Conservation (phyloP, 2,329 filamentous ascomycete genomes). For the Epichloe uncinata region DNA sequence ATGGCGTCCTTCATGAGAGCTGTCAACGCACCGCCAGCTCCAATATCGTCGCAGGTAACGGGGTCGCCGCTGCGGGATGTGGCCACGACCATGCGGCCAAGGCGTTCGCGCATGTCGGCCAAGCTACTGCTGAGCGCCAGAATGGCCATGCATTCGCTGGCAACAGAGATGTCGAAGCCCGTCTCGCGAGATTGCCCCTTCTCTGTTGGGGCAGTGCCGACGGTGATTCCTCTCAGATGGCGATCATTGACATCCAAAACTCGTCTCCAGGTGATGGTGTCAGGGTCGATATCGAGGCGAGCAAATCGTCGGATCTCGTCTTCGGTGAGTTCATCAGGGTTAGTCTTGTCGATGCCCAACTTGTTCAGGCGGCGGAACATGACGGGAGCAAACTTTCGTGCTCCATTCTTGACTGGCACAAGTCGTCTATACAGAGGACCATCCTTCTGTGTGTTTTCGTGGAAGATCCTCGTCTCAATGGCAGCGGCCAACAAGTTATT, state of each 20-base stretch:
- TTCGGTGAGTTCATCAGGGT: conserved; percentile 78
- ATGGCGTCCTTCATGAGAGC: conserved; percentile 97
- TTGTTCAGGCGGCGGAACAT: conserved; percentile 93
- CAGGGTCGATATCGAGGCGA: conserved; percentile 89
- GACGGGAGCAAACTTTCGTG: conserved; percentile 71
- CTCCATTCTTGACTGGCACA: conserved; percentile 81
- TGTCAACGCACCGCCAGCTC: conserved; percentile 80
- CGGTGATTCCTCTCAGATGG: conserved; percentile 76
- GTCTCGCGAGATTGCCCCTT: conserved; percentile 81
- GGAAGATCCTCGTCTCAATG: conserved; percentile 96
- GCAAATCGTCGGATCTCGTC: conserved; percentile 84
- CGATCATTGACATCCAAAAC: conserved; percentile 96
- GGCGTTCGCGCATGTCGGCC: conserved; percentile 77
- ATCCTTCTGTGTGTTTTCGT: conserved; percentile 91
- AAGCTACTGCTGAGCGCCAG: conserved; percentile 84
- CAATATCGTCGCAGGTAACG: conserved; percentile 91
- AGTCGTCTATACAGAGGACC: conserved; percentile 75
- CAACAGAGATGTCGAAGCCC: conserved; percentile 95
- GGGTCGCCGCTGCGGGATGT: conserved; percentile 76
- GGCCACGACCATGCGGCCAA: conserved; percentile 92
- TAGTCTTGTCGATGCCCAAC: conserved; percentile 88
- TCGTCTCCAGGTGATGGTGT: conserved; percentile 93
- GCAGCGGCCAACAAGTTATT: conserved; percentile 95
- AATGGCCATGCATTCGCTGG: conserved; percentile 97
- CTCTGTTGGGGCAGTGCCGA: conserved; percentile 81